phyloP scores from a whole-genome alignment of 1,284 basidiomycete species.

The Schizophyllum commune region DNA sequence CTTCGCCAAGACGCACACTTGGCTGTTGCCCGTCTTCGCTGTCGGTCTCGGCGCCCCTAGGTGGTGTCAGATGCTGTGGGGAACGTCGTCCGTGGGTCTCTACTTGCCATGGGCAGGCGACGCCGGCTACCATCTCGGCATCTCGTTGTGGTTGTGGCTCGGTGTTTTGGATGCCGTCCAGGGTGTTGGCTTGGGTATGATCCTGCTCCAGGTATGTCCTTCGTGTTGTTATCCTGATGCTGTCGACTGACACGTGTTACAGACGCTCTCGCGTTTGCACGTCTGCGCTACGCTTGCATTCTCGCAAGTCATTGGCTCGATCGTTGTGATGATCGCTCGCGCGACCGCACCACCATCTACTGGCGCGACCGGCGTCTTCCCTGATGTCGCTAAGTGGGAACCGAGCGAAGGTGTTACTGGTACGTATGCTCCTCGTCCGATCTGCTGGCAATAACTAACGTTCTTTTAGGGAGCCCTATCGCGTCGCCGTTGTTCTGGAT shows the following conservation, averaged over 20 bases:
- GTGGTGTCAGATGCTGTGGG: constrained; percentile 91
- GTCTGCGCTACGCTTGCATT: constrained; percentile 87
- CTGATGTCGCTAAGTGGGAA: constrained; percentile 84
- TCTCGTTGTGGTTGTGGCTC: constrained; percentile 87
- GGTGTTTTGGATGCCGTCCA: constrained; percentile 88
- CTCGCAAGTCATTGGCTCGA: constrained; percentile 72
- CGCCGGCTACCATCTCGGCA: constrained; percentile 80
- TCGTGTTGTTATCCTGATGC: background rate
- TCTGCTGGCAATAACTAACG: background rate
- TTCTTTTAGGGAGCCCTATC: constrained; percentile 58
- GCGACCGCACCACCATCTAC: constrained; percentile 77
- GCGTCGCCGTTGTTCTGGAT: constrained; percentile 83
- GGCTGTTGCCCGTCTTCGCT: constrained; percentile 87
- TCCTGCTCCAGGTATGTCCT: constrained; percentile 66
- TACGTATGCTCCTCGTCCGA: constrained; percentile 3
- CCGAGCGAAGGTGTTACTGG: constrained; percentile 58
- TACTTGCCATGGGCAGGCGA: constrained; percentile 87
- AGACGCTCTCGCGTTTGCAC: constrained; percentile 86
- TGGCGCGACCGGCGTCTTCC: constrained; percentile 83
- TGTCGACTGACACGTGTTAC: constrained; percentile 2
- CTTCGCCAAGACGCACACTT: constrained; percentile 86
- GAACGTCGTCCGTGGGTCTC: constrained; percentile 73
- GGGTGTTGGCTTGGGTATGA: constrained; percentile 90
- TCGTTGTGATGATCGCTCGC: constrained; percentile 78
- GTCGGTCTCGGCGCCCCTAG: constrained; percentile 85